These are phyloP conservation scores for Acanthamoeba triangularis DNA, from an alignment of 208 protist species.

Conservation along the genomic window DNA sequence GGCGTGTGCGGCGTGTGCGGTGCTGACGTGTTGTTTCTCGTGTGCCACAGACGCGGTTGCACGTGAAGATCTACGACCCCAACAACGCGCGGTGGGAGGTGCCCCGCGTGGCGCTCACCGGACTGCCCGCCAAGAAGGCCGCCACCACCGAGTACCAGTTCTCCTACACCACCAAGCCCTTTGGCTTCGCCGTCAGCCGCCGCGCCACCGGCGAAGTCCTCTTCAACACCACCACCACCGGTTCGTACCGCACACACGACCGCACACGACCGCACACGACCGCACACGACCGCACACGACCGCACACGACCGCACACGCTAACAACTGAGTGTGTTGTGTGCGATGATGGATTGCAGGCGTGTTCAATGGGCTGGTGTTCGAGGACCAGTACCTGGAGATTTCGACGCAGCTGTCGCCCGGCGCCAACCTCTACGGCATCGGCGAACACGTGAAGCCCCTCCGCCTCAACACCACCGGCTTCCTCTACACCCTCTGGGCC, in stretches of 20 bases:
- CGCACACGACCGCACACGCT: background rate
- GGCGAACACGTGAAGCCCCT: constrained; percentile 84
- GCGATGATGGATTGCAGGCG: background rate
- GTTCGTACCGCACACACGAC: background rate
- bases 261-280: background rate
- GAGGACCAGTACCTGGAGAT: constrained; percentile 90
- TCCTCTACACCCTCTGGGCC: constrained; percentile 67
- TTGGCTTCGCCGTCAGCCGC: constrained; percentile 74
- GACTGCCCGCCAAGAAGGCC: background rate
- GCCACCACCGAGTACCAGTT: constrained; percentile 16
- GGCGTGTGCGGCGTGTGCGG: background rate
- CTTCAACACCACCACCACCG: constrained; percentile 80
- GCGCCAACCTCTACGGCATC: constrained; percentile 89
- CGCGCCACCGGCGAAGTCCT: constrained; percentile 82
- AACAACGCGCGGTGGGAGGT: constrained; percentile 82
- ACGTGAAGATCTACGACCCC: constrained; percentile 84
- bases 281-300: background rate
- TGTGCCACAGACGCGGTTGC: constrained; percentile 61
- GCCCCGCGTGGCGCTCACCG: constrained; percentile 55
- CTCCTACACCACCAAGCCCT: constrained; percentile 41
- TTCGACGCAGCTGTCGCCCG: constrained; percentile 75
- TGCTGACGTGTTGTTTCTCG: background rate
- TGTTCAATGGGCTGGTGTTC: constrained; percentile 84
- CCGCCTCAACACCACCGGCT: constrained; percentile 57
- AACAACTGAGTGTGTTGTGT: background rate